A percentile compares a stretch with the other conserved stretches of the same genome.
phyloP scores from a whole-genome alignment of 75 land plant species.

The Picea sitchensis region DNA sequence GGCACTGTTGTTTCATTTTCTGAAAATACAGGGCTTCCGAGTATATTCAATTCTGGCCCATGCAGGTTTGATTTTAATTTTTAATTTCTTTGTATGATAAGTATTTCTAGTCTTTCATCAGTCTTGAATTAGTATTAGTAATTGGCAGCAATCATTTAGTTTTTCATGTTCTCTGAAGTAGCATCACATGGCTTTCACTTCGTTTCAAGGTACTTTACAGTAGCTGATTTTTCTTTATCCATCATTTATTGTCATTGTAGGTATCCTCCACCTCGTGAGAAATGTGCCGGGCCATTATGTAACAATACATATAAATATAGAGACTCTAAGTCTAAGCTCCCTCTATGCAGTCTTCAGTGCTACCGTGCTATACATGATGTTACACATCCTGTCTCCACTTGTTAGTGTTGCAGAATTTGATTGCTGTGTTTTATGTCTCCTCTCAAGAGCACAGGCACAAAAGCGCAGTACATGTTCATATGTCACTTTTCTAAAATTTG shows the following conservation, averaged over 20 bases:
- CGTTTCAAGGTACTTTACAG: background rate
- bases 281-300: constrained; percentile 93
- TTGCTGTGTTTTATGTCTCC: no score
- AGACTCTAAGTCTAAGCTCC: constrained; percentile 89
- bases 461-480: no score
- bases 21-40: constrained; percentile 62
- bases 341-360: constrained; percentile 96
- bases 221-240: background rate
- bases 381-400: constrained; percentile 25
- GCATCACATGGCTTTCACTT: background rate
- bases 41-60: constrained; percentile 62
- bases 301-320: constrained; percentile 90
- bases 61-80: constrained; percentile 41
- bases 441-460: no score
- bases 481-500: no score
- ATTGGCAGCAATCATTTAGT: background rate
- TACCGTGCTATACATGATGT: constrained; percentile 62
- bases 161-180: background rate
- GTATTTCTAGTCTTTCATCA: background rate
- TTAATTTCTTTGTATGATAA: background rate
- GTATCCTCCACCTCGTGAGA: constrained; percentile 95
- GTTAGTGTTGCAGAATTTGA: constrained; percentile 4
- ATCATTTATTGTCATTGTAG: constrained; percentile 26
- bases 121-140: background rate
- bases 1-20: constrained; percentile 83